Evolutionary conservation across 495 filamentous ascomycete genomes (phyloP).

Genomic region (Aspergillus kassunensis): DNA sequence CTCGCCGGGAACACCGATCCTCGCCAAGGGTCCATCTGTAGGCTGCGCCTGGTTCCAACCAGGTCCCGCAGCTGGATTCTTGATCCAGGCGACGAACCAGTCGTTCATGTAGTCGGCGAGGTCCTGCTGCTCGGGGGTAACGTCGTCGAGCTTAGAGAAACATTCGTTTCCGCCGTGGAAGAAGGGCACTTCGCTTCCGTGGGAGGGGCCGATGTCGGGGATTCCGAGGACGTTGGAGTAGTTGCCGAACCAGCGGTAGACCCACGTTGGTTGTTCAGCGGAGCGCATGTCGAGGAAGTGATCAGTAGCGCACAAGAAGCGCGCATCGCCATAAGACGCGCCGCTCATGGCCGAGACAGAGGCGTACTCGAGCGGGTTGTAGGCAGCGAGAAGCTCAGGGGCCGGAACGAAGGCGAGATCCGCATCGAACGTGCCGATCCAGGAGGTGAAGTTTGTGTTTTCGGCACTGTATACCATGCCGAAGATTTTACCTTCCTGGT

Average conservation of each 20-base stretch:
- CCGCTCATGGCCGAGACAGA: constrained; percentile 26
- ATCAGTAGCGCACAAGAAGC: constrained; percentile 25
- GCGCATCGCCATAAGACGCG: constrained; percentile 25
- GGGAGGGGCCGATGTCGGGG: constrained; percentile 17
- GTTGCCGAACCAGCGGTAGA: constrained; percentile 27
- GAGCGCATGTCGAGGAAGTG: constrained; percentile 21
- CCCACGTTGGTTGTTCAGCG: constrained; percentile 21
- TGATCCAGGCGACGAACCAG: constrained; percentile 25
- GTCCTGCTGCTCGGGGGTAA: constrained; percentile 19
- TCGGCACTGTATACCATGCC: constrained; percentile 20
- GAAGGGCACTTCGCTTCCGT: constrained; percentile 28
- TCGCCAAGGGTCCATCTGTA: constrained; percentile 19
- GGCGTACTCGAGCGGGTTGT: constrained; percentile 19
- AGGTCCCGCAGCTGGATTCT: constrained; percentile 22
- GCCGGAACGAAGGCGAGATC: constrained; percentile 21
- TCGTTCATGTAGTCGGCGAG: constrained; percentile 25
- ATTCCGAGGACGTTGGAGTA: constrained; percentile 23
- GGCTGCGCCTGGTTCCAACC: constrained; percentile 21
- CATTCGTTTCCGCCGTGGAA: constrained; percentile 29
- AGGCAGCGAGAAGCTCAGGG: constrained; percentile 17
- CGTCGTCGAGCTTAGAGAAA: constrained; percentile 16
- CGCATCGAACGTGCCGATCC: constrained; percentile 25
- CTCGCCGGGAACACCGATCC: constrained; percentile 20
- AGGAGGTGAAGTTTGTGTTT: constrained; percentile 23
- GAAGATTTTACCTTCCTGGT: constrained; percentile 24